Evolutionary conservation across 1,284 basidiomycete species (phyloP).

Genomic region (Pisolithus thermaeus): DNA sequence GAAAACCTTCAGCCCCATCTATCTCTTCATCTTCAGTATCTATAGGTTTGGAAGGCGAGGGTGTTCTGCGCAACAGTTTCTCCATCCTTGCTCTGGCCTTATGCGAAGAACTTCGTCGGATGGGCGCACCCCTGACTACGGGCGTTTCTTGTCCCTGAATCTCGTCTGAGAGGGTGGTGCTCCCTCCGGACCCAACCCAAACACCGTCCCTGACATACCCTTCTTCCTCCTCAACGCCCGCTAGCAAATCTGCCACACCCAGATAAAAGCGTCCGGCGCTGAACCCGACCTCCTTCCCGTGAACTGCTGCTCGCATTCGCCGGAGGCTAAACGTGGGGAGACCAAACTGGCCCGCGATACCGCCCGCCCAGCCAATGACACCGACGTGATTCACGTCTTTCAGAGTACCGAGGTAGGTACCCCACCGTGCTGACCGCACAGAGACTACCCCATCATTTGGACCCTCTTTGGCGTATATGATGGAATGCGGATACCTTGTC

Average conservation of each 20-base stretch:
- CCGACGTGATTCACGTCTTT: constrained; percentile 90
- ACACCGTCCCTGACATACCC: constrained; percentile 18
- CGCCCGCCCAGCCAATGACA: constrained; percentile 73
- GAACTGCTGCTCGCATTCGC: constrained; percentile 68
- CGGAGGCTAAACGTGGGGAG: constrained; percentile 17
- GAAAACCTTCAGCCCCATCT: no score
- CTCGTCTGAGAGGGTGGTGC: neutral
- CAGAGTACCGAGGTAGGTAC: constrained; percentile 82
- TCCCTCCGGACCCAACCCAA: constrained; percentile 13
- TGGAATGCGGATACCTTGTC: constrained; percentile 68
- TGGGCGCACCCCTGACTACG: neutral
- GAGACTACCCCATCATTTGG: constrained; percentile 91
- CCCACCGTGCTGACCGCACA: constrained; percentile 80
- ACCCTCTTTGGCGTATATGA: constrained; percentile 87
- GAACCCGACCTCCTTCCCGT: constrained; percentile 83
- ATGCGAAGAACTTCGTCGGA: constrained; percentile 15
- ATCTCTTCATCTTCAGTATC: no score
- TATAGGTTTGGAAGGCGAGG: neutral
- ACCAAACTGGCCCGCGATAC: constrained; percentile 64
- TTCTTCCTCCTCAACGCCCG: constrained; percentile 58
- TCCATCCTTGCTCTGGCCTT: constrained; percentile 23
- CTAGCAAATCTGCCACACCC: constrained; percentile 68
- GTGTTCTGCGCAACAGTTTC: constrained; percentile 15
- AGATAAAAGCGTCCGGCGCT: constrained; percentile 86
- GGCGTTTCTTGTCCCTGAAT: constrained; percentile 2